Conservation (phyloP, 495 filamentous ascomycete species). For the Podospora pseudoanserina region DNA sequence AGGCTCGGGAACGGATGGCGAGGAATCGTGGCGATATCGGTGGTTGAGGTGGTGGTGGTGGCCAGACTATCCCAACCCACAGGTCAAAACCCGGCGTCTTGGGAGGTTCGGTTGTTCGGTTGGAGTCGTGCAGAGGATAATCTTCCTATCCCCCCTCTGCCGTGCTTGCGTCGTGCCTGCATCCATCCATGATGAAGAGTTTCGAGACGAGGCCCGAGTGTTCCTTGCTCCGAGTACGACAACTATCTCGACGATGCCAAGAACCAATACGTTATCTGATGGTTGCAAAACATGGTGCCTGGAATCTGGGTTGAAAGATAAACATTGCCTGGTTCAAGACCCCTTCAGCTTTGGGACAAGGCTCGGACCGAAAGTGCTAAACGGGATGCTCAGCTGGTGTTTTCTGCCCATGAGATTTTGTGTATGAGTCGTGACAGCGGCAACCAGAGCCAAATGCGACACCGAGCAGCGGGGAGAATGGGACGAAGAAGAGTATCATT, state of each 20-base stretch:
- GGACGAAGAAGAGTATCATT: background rate
- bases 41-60: background rate
- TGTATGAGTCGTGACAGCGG: background rate
- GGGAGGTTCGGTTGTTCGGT: background rate
- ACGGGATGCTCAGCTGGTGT: background rate
- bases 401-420: background rate
- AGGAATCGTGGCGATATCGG: background rate
- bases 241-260: background rate
- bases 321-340: background rate
- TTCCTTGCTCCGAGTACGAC: background rate
- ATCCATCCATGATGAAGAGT: background rate
- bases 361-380: slow-evolving; percentile 1
- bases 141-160: background rate
- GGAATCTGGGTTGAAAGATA: background rate
- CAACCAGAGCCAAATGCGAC: slow-evolving; percentile 6
- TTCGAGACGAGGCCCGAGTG: background rate
- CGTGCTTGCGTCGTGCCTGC: background rate
- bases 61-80: background rate
- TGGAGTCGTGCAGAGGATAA: background rate
- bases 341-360: background rate
- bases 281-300: background rate
- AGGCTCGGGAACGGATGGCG: background rate
- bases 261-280: background rate
- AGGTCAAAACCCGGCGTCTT: background rate
- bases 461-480: slow-evolving; percentile 1